A percentile compares a stretch with the other conserved stretches of the same genome.
Conservation (phyloP, 495 filamentous ascomycete species). For the Trichocladium uniseriatum region DNA sequence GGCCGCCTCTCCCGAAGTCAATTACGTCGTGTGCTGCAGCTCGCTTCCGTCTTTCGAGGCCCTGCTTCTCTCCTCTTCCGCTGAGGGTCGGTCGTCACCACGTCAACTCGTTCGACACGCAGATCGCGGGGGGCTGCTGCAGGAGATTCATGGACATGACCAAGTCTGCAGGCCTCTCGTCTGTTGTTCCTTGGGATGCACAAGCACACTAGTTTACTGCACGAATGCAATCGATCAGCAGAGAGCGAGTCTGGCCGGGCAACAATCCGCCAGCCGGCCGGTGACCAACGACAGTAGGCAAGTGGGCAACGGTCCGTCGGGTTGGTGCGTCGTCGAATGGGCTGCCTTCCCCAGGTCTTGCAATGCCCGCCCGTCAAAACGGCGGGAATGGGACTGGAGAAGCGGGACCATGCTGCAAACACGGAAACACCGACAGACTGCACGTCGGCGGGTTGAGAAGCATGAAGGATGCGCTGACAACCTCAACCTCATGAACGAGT, state of each 20-base stretch:
- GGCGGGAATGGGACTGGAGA: too few relatives aligned
- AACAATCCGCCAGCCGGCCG: neutral
- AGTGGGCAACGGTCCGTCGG: neutral
- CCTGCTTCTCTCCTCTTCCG: neutral
- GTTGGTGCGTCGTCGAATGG: slow-evolving; percentile 3
- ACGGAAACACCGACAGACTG: too few relatives aligned
- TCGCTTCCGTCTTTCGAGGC: neutral
- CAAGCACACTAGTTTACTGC: neutral
- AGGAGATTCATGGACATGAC: slow-evolving; percentile 11
- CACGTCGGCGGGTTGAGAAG: too few relatives aligned
- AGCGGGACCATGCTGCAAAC: too few relatives aligned
- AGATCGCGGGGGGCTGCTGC: slow-evolving; percentile 8
- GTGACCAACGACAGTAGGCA: neutral
- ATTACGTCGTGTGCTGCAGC: slow-evolving; percentile 1
- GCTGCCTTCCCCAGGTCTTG: neutral
- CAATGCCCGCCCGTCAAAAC: neutral
- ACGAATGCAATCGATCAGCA: neutral
- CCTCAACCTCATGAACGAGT: too few relatives aligned
- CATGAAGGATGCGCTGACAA: too few relatives aligned
- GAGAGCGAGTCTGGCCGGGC: slow-evolving; percentile 2
- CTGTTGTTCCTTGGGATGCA: neutral
- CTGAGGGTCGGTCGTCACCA: slow-evolving; percentile 1
- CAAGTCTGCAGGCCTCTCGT: slow-evolving; percentile 5
- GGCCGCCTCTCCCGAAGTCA: neutral
- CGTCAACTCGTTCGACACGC: slow-evolving; percentile 3